Conservation (phyloP, 345 rosid genomes). For the Isatis tinctoria region DNA sequence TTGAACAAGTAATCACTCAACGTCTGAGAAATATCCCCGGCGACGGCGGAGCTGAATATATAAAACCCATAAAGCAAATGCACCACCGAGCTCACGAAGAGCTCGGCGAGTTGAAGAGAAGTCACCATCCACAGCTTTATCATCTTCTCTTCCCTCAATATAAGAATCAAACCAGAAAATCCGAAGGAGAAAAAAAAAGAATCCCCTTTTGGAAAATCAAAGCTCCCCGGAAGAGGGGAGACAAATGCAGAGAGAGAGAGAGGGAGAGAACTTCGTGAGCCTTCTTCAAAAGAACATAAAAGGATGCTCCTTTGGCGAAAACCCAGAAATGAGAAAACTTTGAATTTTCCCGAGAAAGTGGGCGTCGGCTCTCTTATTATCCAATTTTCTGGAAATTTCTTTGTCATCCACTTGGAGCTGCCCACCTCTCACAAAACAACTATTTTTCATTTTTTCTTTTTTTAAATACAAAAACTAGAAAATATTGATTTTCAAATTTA, state of each 20-base stretch:
- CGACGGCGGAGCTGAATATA: constrained; percentile 83
- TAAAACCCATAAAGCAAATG: constrained; percentile 83
- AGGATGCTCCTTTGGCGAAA: constrained; percentile 26
- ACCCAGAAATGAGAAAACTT: constrained; percentile 24
- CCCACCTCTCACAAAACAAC: constrained; percentile 28
- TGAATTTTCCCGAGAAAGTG: constrained; percentile 14
- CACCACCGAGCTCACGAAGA: constrained; percentile 68
- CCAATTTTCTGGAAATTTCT: neutral
- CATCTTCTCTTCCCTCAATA: constrained; percentile 39
- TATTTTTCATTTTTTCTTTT: neutral
- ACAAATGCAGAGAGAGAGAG: neutral
- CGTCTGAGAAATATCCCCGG: constrained; percentile 67
- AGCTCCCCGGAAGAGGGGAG: constrained; percentile 28
- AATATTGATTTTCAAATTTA: neutral
- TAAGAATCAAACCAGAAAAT: neutral
- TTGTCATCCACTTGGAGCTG: constrained; percentile 26
- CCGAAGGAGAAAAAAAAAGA: neutral
- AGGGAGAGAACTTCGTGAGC: neutral
- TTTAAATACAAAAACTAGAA: neutral
- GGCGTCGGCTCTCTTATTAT: constrained; percentile 19
- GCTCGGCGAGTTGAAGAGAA: constrained; percentile 70
- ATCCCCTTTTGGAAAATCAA: neutral
- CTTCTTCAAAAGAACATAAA: constrained; percentile 26
- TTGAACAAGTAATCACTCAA: constrained; percentile 53
- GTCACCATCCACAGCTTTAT: constrained; percentile 60